Base-by-base conservation (phyloP, 1,284 basidiomycete genomes). In the Ceratobasidium sp. region DNA sequence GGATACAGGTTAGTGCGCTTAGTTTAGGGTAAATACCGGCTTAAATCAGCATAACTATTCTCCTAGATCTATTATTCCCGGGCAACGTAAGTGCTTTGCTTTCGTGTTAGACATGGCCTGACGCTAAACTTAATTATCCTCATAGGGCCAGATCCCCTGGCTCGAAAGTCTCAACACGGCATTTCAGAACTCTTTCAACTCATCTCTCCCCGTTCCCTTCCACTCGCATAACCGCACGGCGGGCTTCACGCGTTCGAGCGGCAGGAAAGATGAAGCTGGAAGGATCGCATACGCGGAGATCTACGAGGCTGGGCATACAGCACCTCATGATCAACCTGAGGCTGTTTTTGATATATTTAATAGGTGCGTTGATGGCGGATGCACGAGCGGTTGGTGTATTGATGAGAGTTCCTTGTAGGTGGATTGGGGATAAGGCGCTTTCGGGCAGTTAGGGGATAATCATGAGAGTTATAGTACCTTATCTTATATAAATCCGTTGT, bases 271-370 rank as follows among this genome's bases (percentile, higher is more conserved):
- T 19, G 62, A 75, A 22, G 80, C 82, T 14, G 82, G 82, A 27
- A 82, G 81, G 62, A 77, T 84, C 29, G 81, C 82, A 11, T 83
- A 81, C 60, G 82, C 83, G 54, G 78, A 80, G 22, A 81, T 84
- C 76, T 77, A 80, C 31, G 80, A 83, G 33, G 83, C 83, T 15
- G 83, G 83, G n/a, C 83, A 84, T 75, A 84, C 83, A 82, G 83
- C 84, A 3, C 86, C 86, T 7, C 83, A 82, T 74, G 86, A 88
- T 79, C 84, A 86, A 76, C 87, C 86, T 9, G 82, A 81, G 22
- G 85, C 79, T 1, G 81, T 86, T 27, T 81, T 85, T 65, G 83
- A 84, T 71, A 84, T 87, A 84, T 81, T 87, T 75, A 81, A 82
- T 53, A 77, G 80, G 69, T 63, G 22, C 15, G 29, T 63, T 11